Conservation (phyloP, 2,329 filamentous ascomycete species). For the Thermomyces lanuginosus region DNA sequence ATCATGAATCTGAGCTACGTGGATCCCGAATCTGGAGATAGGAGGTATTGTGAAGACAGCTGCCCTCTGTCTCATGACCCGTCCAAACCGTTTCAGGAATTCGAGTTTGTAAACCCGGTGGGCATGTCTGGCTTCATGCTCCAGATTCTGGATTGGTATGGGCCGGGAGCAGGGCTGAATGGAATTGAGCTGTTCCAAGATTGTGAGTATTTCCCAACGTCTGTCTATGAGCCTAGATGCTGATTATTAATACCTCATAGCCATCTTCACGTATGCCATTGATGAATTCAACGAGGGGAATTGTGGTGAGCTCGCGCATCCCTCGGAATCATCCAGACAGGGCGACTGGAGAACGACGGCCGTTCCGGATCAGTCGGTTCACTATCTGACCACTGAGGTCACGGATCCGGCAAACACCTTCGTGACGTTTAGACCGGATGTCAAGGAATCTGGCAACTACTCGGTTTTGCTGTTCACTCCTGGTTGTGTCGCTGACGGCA, state of each 20-base stretch:
- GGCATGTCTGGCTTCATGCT: conserved; percentile 79
- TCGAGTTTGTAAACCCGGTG: conserved; percentile 71
- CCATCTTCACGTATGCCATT: conserved; percentile 73
- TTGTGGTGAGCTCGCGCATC: conserved; percentile 49
- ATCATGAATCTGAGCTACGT: conserved; percentile 94
- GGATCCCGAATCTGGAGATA: conserved; percentile 53
- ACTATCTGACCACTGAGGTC: conserved; percentile 59
- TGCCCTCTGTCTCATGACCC: conserved; percentile 68
- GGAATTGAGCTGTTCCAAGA: conserved; percentile 79
- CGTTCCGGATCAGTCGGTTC: conserved; percentile 47
- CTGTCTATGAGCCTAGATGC: conserved; percentile 4
- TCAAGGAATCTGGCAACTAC: conserved; percentile 82
- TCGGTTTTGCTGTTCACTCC: conserved; percentile 83
- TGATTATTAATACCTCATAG: conserved; percentile 18
- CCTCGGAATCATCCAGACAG: conserved; percentile 50
- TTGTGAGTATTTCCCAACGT: conserved; percentile 23
- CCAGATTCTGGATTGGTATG: conserved; percentile 77
- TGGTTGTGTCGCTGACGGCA: conserved; percentile 65
- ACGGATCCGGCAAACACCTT: conserved; percentile 42
- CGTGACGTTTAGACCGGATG: conserved; percentile 57
- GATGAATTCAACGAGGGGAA: conserved; percentile 74
- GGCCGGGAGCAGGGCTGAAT: conserved; percentile 64
- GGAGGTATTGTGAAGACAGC: conserved; percentile 57
- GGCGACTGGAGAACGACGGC: conserved; percentile 64
- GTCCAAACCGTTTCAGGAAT: conserved; percentile 61